A percentile compares a stretch with the other conserved stretches of the same genome.
These are phyloP conservation scores for Colletotrichum echinochloae DNA, from an alignment of 2,329 filamentous ascomycete species.

Conservation along the genomic window DNA sequence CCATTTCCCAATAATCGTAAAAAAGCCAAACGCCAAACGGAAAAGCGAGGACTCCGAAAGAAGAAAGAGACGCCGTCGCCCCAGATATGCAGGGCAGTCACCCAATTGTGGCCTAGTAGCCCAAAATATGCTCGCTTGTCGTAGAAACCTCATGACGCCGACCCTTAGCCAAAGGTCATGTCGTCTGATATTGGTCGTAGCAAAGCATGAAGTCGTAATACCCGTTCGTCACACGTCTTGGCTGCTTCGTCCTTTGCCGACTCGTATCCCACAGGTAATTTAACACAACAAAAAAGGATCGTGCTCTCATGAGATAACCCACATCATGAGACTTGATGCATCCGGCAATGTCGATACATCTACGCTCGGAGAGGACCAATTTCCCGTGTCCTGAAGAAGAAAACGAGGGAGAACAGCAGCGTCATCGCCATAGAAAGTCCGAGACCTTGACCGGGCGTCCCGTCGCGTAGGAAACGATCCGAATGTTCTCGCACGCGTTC, in stretches of 20 bases:
- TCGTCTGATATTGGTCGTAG: conserved; percentile 3
- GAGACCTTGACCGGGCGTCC: conserved; percentile 27
- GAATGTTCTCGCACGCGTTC: conserved; percentile 31
- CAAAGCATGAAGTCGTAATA: conserved; percentile 16
- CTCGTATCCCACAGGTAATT: background rate
- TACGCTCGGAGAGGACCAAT: background rate
- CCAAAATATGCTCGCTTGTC: conserved; percentile 1
- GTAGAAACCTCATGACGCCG: background rate
- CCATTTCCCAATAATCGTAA: background rate
- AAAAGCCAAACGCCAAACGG: background rate
- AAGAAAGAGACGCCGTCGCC: background rate
- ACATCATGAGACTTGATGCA: too few species aligned
- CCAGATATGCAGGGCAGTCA: background rate
- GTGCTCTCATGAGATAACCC: background rate
- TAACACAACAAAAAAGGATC: too few species aligned
- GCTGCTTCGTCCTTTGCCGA: background rate
- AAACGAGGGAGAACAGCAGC: background rate
- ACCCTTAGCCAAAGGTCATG: background rate
- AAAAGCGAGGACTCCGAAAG: too few species aligned
- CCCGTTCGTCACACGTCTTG: background rate
- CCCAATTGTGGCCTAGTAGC: background rate
- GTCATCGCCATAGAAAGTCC: conserved; percentile 31
- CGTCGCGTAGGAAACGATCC: conserved; percentile 27
- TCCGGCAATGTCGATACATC: background rate
- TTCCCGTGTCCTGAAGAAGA: background rate